These are phyloP conservation scores for Biscogniauxia sp. DNA, from an alignment of 2,329 filamentous ascomycete genomes.

Conservation along the genomic window DNA sequence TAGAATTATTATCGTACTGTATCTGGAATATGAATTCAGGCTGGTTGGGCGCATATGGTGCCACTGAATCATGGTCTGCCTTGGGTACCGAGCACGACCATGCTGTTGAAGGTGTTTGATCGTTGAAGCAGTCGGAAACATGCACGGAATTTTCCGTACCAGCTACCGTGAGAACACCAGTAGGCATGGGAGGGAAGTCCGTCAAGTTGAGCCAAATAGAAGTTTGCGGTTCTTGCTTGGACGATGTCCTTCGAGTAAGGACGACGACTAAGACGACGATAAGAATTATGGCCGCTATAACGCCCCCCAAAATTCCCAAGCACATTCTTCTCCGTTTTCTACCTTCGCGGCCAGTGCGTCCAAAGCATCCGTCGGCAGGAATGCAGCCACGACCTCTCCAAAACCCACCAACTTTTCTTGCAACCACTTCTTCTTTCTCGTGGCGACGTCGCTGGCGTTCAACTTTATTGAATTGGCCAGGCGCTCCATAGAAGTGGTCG, in stretches of 20 bases:
- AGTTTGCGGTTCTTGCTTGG: slow-evolving; percentile 29
- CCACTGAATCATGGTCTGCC: slow-evolving; percentile 64
- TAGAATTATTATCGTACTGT: slow-evolving; percentile 62
- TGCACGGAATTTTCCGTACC: slow-evolving; percentile 65
- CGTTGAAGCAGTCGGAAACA: slow-evolving; percentile 68
- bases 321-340: slow-evolving; percentile 62
- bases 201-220: slow-evolving; percentile 79
- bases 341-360: slow-evolving; percentile 60
- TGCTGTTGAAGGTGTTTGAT: slow-evolving; percentile 57
- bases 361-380: slow-evolving; percentile 62
- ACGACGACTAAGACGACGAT: slow-evolving; percentile 57
- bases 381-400: slow-evolving; percentile 67
- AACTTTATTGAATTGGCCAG: slow-evolving; percentile 41
- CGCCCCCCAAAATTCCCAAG: slow-evolving; percentile 46
- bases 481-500: slow-evolving; percentile 41
- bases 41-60: slow-evolving; percentile 63
- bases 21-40: slow-evolving; percentile 83
- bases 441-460: slow-evolving; percentile 54
- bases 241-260: slow-evolving; percentile 40
- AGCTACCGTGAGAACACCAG: slow-evolving; percentile 75
- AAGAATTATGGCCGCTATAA: slow-evolving; percentile 56
- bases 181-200: slow-evolving; percentile 81
- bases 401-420: slow-evolving; percentile 55
- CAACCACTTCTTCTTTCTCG: slow-evolving; percentile 65
- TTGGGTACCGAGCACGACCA: slow-evolving; percentile 89